phyloP scores from a whole-genome alignment of 331 rosid genomes.

The Spiraea crenata region DNA sequence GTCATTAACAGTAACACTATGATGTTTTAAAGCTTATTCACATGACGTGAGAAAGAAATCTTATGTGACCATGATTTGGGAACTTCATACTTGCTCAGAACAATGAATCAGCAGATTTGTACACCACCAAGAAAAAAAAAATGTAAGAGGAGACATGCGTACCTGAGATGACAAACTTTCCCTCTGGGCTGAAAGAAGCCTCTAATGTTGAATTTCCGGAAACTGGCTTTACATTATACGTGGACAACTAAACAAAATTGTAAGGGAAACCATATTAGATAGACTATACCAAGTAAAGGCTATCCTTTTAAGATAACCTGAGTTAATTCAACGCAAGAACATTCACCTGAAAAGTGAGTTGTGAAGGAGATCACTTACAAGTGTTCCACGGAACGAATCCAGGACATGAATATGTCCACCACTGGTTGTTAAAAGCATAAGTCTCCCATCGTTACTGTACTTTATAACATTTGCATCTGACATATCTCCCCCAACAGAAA shows the following conservation, averaged over 20 bases:
- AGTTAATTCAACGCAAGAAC: neutral
- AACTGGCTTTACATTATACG: slow-evolving; percentile 74
- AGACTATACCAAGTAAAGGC: slow-evolving; percentile 20
- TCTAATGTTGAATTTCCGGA: slow-evolving; percentile 76
- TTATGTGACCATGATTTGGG: neutral
- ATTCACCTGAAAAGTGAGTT: neutral
- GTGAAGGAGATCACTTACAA: slow-evolving; percentile 46
- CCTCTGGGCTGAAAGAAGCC: slow-evolving; percentile 97
- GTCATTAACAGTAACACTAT: neutral
- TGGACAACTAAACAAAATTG: slow-evolving; percentile 55
- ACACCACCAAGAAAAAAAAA: neutral
- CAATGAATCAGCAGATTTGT: neutral
- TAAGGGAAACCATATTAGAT: slow-evolving; percentile 1
- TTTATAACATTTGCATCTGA: slow-evolving; percentile 95
- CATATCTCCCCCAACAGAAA: slow-evolving; percentile 81
- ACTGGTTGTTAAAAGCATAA: slow-evolving; percentile 77
- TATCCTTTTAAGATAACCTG: slow-evolving; percentile 19
- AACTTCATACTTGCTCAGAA: neutral
- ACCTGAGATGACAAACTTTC: slow-evolving; percentile 93
- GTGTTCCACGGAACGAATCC: slow-evolving; percentile 91
- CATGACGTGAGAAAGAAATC: neutral
- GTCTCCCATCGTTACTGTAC: slow-evolving; percentile 93
- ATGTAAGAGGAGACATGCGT: slow-evolving; percentile 1
- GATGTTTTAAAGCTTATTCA: neutral
- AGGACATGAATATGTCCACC: slow-evolving; percentile 89